Evolutionary conservation across 345 rosid species (phyloP).

Genomic region (Geranium brycei): DNA sequence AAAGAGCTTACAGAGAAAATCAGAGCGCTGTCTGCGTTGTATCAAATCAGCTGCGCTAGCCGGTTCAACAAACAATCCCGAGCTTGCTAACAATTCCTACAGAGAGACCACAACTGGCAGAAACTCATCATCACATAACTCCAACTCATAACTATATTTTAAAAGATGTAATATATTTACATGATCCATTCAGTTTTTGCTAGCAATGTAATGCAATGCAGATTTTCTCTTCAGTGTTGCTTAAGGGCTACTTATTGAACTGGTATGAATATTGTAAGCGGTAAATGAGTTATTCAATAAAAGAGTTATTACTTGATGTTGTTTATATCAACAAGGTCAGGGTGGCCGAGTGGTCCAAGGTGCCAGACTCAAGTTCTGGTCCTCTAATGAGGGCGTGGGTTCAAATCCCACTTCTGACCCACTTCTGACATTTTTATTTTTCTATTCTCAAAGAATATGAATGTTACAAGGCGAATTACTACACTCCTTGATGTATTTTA

Average conservation of each 20-base stretch:
- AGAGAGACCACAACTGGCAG: constrained; percentile 41
- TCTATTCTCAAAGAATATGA: too few species aligned
- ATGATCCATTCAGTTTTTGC: too few species aligned
- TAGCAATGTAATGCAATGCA: too few species aligned
- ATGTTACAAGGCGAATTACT: too few species aligned
- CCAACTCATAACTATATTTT: too few species aligned
- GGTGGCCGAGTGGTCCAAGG: constrained; percentile 6
- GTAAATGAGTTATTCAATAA: too few species aligned
- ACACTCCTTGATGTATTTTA: too few species aligned
- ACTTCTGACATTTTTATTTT: constrained; percentile 27
- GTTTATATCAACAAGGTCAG: constrained; percentile 6
- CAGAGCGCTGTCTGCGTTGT: constrained; percentile 86
- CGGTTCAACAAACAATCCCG: constrained; percentile 38
- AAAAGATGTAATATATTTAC: too few species aligned
- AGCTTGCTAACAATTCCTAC: constrained; percentile 60
- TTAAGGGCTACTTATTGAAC: too few species aligned
- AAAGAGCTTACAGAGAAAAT: constrained; percentile 45
- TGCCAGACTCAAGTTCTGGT: constrained; percentile 47
- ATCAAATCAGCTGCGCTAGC: constrained; percentile 80
- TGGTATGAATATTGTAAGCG: too few species aligned
- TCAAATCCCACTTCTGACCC: constrained; percentile 59
- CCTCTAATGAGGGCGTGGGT: constrained; percentile 43
- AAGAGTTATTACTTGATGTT: too few species aligned
- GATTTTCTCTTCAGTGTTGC: too few species aligned
- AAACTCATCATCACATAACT: constrained; percentile 37